Conservation (phyloP, 2,329 filamentous ascomycete species). For the Penicillium crustosum region DNA sequence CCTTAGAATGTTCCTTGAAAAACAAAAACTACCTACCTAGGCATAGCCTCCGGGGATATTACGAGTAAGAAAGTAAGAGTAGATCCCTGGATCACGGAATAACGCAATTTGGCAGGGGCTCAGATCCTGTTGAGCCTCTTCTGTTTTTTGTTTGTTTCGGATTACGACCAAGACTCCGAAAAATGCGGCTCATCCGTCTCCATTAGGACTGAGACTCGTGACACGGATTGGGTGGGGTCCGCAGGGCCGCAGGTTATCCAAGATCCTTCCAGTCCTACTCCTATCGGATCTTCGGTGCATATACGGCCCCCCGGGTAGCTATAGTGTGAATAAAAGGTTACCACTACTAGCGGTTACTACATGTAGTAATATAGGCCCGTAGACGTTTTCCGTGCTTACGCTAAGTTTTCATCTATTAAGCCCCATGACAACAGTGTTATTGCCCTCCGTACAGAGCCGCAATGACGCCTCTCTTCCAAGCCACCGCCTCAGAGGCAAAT, state of each 20-base stretch:
- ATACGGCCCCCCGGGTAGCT: not conserved
- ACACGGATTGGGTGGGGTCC: not conserved
- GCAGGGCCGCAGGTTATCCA: not conserved
- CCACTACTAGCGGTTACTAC: too few relatives aligned
- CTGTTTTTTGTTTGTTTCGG: not conserved
- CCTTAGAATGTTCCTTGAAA: not conserved
- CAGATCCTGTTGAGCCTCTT: not conserved
- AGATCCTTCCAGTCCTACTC: not conserved
- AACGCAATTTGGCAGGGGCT: not conserved
- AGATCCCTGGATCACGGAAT: not conserved
- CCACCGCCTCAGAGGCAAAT: constrained; percentile 3
- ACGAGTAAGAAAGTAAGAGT: not conserved
- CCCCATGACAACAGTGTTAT: not conserved
- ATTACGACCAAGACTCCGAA: constrained; percentile 1
- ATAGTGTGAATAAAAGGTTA: not conserved
- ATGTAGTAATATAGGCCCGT: too few relatives aligned
- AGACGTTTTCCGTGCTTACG: too few relatives aligned
- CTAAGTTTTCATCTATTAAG: not conserved
- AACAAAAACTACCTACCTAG: too few relatives aligned
- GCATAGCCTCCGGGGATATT: not conserved
- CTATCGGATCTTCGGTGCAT: not conserved
- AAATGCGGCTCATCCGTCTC: not conserved
- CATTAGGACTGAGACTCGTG: not conserved
- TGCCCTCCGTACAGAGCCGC: not conserved
- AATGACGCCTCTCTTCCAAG: not conserved